Evolutionary conservation across 495 filamentous ascomycete species (phyloP).

Genomic region (Bryoglossum gracile): DNA sequence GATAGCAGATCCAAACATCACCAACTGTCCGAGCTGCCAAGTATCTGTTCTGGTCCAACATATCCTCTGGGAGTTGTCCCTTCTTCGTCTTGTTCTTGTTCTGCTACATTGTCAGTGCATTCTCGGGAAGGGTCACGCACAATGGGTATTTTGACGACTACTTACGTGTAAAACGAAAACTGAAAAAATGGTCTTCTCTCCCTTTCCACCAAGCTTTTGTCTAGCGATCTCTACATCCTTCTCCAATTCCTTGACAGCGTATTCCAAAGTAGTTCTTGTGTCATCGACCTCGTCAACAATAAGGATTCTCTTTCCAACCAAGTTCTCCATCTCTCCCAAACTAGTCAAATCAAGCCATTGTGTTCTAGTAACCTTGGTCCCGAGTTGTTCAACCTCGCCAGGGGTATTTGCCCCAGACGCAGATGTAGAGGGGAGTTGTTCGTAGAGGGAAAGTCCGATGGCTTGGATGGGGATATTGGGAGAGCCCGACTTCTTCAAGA

Average conservation of each 20-base stretch:
- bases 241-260: constrained; percentile 89
- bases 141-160: constrained; percentile 13
- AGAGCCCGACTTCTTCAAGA: constrained; percentile 81
- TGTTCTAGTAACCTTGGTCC: constrained; percentile 92
- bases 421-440: constrained; percentile 55
- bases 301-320: constrained; percentile 94
- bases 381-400: constrained; percentile 58
- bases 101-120: constrained; percentile 31
- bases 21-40: constrained; percentile 77
- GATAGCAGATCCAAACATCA: constrained; percentile 98
- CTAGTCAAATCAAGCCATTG: constrained; percentile 95
- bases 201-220: constrained; percentile 55
- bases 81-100: constrained; percentile 98
- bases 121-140: neutral
- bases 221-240: constrained; percentile 89
- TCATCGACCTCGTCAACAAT: constrained; percentile 99
- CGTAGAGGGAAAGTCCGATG: constrained; percentile 96
- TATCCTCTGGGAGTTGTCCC: constrained; percentile 71
- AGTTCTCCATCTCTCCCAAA: constrained; percentile 76
- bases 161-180: constrained; percentile 94
- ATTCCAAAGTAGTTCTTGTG: constrained; percentile 93
- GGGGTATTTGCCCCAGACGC: constrained; percentile 16
- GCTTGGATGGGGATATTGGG: constrained; percentile 99
- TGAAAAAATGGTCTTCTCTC: constrained; percentile 75
- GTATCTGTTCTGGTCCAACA: constrained; percentile 71